Conservation (phyloP, 2,329 filamentous ascomycete genomes). For the Neonectria neomacrospora region DNA sequence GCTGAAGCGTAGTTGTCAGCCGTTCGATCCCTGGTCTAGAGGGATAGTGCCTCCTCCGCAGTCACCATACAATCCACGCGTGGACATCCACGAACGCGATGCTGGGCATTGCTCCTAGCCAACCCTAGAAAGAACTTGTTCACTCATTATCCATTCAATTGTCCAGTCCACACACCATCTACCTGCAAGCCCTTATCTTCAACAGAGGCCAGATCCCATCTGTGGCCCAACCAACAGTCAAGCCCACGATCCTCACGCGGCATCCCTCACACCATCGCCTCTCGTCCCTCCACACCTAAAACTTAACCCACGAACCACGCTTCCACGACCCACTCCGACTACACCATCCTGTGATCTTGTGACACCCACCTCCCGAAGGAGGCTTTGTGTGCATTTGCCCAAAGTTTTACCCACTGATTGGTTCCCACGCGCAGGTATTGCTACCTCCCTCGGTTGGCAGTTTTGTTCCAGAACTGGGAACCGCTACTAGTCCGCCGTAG, state of each 20-base stretch:
- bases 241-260: constrained; percentile 20
- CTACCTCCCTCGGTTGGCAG: neutral
- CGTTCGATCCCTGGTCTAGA: neutral
- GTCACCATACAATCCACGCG: neutral
- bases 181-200: neutral
- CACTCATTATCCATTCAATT: neutral
- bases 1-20: no score
- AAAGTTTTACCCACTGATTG: neutral
- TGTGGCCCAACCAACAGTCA: neutral
- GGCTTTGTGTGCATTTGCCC: neutral
- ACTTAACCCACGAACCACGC: constrained; percentile 12
- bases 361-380: constrained; percentile 2
- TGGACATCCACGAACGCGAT: neutral
- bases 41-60: neutral
- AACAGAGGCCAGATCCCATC: neutral
- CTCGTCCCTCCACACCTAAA: constrained; percentile 14
- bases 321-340: constrained; percentile 10
- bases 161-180: neutral
- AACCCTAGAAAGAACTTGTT: neutral
- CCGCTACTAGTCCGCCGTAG: constrained; percentile 1
- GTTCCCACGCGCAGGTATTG: neutral
- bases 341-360: constrained; percentile 13
- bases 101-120: neutral
- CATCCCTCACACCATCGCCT: constrained; percentile 2
- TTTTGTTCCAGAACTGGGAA: neutral